phyloP scores from a whole-genome alignment of 441 rosid genomes.

The Breynia disticha region DNA sequence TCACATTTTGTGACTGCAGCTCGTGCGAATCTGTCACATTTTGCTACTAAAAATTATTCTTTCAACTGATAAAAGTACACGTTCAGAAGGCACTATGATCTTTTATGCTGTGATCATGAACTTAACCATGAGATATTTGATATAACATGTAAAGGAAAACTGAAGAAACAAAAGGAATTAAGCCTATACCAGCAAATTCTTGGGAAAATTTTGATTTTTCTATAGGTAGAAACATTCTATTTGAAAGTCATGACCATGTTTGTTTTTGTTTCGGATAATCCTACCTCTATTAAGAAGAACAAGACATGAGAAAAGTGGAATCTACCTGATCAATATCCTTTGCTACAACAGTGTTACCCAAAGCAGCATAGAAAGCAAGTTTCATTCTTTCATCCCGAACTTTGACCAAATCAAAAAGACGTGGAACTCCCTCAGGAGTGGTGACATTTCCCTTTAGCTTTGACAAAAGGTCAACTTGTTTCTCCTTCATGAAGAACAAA shows the following conservation, averaged over 20 bases:
- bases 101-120: too few species aligned
- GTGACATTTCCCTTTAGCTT: slow-evolving; percentile 53
- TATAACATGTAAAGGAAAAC: too few species aligned
- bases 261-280: not conserved
- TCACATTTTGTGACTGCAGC: too few species aligned
- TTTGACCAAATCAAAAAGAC: slow-evolving; percentile 81
- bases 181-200: too few species aligned
- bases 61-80: not conserved
- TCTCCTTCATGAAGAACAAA: slow-evolving; percentile 43
- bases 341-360: slow-evolving; percentile 77
- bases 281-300: not conserved
- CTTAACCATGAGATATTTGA: too few species aligned
- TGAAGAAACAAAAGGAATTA: too few species aligned
- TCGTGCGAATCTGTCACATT: too few species aligned
- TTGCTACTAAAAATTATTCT: too few species aligned
- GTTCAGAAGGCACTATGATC: not conserved
- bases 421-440: slow-evolving; percentile 85
- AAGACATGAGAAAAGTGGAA: slow-evolving; percentile 2
- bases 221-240: too few species aligned
- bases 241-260: not conserved
- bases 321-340: slow-evolving; percentile 88
- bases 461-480: slow-evolving; percentile 52
- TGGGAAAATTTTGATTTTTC: too few species aligned
- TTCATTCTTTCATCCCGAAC: slow-evolving; percentile 86
- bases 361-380: slow-evolving; percentile 85